phyloP scores from a whole-genome alignment of 805 yeast species.

The Ogataea wickerhamii region DNA sequence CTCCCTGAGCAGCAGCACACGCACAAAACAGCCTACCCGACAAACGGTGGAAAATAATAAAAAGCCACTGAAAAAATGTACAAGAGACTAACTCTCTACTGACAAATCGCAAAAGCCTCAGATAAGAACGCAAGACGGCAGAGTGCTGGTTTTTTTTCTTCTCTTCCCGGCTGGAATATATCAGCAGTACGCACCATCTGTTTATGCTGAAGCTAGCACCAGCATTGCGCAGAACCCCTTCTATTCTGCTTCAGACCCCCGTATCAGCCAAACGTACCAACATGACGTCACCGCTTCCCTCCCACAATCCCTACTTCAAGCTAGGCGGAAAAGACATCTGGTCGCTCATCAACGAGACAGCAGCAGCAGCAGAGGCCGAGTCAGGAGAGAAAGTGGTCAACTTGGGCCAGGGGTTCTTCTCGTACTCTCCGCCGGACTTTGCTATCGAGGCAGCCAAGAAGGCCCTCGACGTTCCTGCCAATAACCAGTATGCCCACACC shows the following conservation, averaged over 20 bases:
- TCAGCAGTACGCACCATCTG: too few species aligned
- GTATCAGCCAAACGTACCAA: not conserved
- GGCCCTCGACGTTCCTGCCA: slow-evolving; percentile 68
- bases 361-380: slow-evolving; percentile 71
- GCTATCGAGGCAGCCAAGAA: slow-evolving; percentile 77
- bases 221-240: too few species aligned
- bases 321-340: slow-evolving; percentile 85
- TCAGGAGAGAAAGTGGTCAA: slow-evolving; percentile 78
- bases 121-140: too few species aligned
- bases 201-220: too few species aligned
- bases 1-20: too few species aligned
- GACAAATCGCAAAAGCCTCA: too few species aligned
- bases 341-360: slow-evolving; percentile 93
- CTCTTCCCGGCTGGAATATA: too few species aligned
- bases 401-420: slow-evolving; percentile 96
- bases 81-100: too few species aligned
- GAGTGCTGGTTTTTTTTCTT: too few species aligned
- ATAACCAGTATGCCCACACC: slow-evolving; percentile 92
- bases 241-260: not conserved
- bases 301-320: slow-evolving; percentile 65
- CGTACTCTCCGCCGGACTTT: slow-evolving; percentile 93
- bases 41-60: too few species aligned
- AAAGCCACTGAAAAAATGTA: too few species aligned
- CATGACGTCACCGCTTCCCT: slow-evolving; percentile 32
- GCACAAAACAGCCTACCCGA: too few species aligned